Evolutionary conservation across 2,329 filamentous ascomycete genomes (phyloP).

Genomic region (Berkeleyomyces basicola): DNA sequence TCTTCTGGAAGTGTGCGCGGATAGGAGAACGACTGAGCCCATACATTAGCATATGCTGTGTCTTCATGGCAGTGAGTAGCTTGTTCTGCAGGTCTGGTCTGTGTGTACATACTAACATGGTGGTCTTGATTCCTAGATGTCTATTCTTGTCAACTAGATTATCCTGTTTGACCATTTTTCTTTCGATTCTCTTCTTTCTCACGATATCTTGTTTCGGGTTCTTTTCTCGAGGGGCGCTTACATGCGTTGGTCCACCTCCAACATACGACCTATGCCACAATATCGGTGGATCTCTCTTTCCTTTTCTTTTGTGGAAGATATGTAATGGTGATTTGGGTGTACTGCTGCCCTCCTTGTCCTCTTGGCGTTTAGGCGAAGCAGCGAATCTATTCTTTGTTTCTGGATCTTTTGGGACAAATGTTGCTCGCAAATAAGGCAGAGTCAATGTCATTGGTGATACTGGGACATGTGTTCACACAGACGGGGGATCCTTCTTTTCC

Average conservation of each 20-base stretch:
- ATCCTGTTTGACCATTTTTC: constrained; percentile 12
- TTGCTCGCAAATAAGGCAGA: background rate
- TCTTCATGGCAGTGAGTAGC: constrained; percentile 72
- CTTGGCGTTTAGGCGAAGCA: constrained; percentile 1
- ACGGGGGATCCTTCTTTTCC: too few relatives aligned
- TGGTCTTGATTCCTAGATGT: constrained; percentile 17
- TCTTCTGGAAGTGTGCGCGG: constrained; percentile 92
- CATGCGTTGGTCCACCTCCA: background rate
- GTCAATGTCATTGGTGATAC: too few relatives aligned
- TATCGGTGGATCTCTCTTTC: background rate
- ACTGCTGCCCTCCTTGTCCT: background rate
- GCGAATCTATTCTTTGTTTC: constrained; percentile 1
- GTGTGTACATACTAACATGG: background rate
- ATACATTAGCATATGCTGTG: constrained; percentile 85
- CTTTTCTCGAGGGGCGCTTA: background rate
- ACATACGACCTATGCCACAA: background rate
- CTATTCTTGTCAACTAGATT: constrained; percentile 24
- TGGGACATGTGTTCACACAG: too few relatives aligned
- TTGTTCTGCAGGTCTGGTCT: background rate
- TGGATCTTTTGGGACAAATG: background rate
- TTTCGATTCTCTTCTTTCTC: background rate
- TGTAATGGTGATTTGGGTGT: background rate
- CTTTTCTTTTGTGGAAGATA: background rate
- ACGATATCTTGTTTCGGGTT: background rate
- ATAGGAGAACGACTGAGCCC: constrained; percentile 87